phyloP scores from a whole-genome alignment of 306 rosid genomes.

The Cicer chorassanicum region DNA sequence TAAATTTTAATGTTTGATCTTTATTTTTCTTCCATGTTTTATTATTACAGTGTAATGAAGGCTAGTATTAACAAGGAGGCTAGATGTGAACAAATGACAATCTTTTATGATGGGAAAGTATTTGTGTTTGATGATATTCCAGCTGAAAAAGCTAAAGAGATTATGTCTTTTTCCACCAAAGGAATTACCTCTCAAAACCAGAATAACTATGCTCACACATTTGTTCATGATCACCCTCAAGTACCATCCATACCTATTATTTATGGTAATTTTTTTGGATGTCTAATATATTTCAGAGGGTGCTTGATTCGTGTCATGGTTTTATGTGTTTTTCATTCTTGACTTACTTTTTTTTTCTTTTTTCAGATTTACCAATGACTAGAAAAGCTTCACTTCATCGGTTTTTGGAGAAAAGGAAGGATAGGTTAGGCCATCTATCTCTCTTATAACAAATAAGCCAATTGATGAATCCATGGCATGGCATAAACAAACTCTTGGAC shows the following conservation, averaged over 20 bases:
- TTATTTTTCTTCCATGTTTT: neutral
- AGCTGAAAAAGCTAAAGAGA: constrained; percentile 68
- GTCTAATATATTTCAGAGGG: neutral
- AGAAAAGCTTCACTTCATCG: constrained; percentile 83
- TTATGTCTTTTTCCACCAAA: constrained; percentile 65
- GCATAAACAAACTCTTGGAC: no score
- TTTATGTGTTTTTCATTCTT: constrained; percentile 46
- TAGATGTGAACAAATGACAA: constrained; percentile 68
- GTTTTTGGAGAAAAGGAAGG: constrained; percentile 82
- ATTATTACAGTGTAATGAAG: constrained; percentile 51
- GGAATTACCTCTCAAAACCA: constrained; percentile 15
- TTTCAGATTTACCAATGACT: constrained; percentile 78
- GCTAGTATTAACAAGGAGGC: constrained; percentile 42
- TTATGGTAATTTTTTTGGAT: constrained; percentile 57
- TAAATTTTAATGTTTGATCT: neutral
- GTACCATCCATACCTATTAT: constrained; percentile 52
- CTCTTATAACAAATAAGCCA: neutral
- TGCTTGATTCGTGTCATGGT: neutral
- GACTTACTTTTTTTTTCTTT: neutral
- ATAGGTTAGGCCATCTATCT: constrained; percentile 56
- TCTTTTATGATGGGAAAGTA: constrained; percentile 80
- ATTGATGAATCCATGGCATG: no score
- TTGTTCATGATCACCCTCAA: constrained; percentile 36
- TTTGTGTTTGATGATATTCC: constrained; percentile 67
- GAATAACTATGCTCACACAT: constrained; percentile 15